These are phyloP conservation scores for Schizothecium vesticola DNA, from an alignment of 495 filamentous ascomycete species.

Conservation along the genomic window DNA sequence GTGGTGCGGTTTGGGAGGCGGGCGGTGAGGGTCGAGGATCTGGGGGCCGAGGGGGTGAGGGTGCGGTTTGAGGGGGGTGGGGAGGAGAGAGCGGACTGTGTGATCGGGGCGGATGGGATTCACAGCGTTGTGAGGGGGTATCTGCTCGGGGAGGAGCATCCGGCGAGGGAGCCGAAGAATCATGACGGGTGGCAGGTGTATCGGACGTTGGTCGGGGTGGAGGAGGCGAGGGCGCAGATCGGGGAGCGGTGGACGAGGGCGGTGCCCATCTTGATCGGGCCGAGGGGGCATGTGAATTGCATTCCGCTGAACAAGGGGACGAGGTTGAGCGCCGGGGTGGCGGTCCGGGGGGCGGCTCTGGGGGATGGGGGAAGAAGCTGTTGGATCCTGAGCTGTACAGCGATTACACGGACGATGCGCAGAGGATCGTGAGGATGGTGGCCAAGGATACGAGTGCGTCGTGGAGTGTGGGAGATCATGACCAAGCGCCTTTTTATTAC, in stretches of 20 bases:
- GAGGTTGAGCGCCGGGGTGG: constrained; percentile 35
- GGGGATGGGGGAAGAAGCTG: not conserved
- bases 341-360: constrained; percentile 27
- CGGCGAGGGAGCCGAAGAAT: constrained; percentile 35
- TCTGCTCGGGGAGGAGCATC: constrained; percentile 35
- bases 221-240: constrained; percentile 25
- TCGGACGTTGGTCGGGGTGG: constrained; percentile 34
- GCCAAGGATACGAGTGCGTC: constrained; percentile 29
- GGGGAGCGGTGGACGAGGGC: constrained; percentile 24
- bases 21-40: constrained; percentile 21
- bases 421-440: constrained; percentile 29
- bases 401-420: constrained; percentile 32
- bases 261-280: constrained; percentile 34
- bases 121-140: constrained; percentile 36
- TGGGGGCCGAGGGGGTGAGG: constrained; percentile 12
- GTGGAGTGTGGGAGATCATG: constrained; percentile 42
- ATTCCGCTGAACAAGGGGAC: constrained; percentile 38
- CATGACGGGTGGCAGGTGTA: constrained; percentile 41
- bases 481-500: constrained; percentile 46
- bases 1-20: constrained; percentile 28
- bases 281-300: constrained; percentile 33
- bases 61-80: constrained; percentile 35
- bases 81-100: constrained; percentile 25
- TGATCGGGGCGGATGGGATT: constrained; percentile 47
- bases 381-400: constrained; percentile 25